Evolutionary conservation across 331 rosid genomes (phyloP).

Genomic region (Prunus yedoensis): DNA sequence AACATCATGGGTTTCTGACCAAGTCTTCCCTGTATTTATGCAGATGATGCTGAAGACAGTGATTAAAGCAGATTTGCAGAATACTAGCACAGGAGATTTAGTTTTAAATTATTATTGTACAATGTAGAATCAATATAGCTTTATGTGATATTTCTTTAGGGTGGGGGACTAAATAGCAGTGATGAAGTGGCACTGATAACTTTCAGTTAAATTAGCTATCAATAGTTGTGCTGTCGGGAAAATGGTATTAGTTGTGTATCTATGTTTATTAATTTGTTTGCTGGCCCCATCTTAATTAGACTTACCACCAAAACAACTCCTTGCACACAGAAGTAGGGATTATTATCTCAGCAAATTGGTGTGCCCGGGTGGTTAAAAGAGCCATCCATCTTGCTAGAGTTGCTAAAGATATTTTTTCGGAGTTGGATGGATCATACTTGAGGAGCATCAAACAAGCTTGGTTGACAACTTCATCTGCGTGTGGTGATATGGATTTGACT

Average conservation of each 20-base stretch:
- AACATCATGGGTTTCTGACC: neutral
- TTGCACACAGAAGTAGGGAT: neutral
- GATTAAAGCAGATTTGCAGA: constrained; percentile 36
- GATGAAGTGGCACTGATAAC: neutral
- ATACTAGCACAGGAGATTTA: neutral
- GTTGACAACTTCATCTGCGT: neutral
- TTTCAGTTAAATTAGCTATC: neutral
- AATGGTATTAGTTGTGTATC: neutral
- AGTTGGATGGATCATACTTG: neutral
- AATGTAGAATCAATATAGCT: constrained; percentile 17
- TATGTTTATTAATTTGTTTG: neutral
- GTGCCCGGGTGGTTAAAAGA: neutral
- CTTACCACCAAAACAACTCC: neutral
- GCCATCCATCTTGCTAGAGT: neutral
- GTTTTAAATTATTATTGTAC: constrained; percentile 4
- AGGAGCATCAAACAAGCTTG: neutral
- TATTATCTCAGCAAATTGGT: neutral
- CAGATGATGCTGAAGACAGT: constrained; percentile 67
- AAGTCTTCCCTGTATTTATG: constrained; percentile 16
- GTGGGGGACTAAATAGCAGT: constrained; percentile 6
- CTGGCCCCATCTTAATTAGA: neutral
- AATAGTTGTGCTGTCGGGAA: neutral
- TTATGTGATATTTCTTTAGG: neutral
- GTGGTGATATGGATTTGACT: neutral
- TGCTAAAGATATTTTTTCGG: neutral